phyloP scores from a whole-genome alignment of 2,329 filamentous ascomycete species.

The Metarhizium rileyi region DNA sequence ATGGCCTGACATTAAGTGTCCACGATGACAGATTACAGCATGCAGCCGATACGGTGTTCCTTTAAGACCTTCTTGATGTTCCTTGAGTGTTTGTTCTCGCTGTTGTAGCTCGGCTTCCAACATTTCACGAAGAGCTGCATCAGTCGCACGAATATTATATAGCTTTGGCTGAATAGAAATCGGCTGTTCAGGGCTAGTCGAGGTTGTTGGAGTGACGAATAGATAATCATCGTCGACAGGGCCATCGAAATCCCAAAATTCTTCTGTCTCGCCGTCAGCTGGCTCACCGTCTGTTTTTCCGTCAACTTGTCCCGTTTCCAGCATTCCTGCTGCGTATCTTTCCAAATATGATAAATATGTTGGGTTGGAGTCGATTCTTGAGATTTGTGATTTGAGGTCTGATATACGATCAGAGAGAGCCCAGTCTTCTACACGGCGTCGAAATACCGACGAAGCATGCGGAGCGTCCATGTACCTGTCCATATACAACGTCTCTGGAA shows the following conservation, averaged over 20 bases:
- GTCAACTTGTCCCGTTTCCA: slow-evolving; percentile 5
- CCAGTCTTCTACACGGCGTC: slow-evolving; percentile 63
- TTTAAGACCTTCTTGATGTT: slow-evolving; percentile 39
- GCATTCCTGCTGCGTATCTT: slow-evolving; percentile 15
- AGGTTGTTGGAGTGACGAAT: slow-evolving; percentile 15
- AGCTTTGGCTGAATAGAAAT: slow-evolving; percentile 7
- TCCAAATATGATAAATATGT: slow-evolving; percentile 20
- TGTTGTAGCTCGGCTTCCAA: slow-evolving; percentile 30
- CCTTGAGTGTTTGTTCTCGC: slow-evolving; percentile 17
- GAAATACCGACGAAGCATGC: slow-evolving; percentile 49
- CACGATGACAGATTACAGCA: slow-evolving; percentile 86
- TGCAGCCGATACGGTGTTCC: slow-evolving; percentile 72
- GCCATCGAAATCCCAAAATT: slow-evolving; percentile 30
- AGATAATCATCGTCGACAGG: slow-evolving; percentile 27
- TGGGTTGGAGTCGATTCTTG: slow-evolving; percentile 16
- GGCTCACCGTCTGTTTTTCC: neutral
- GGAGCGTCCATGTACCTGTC: slow-evolving; percentile 76
- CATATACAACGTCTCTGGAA: slow-evolving; percentile 75
- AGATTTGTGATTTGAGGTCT: slow-evolving; percentile 35
- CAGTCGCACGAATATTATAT: slow-evolving; percentile 15
- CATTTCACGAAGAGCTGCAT: slow-evolving; percentile 30
- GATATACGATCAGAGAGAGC: slow-evolving; percentile 56
- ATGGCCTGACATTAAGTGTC: slow-evolving; percentile 65
- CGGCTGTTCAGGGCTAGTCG: neutral
- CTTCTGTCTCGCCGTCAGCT: slow-evolving; percentile 9